Evolutionary conservation across 345 rosid species (phyloP), one percentile per base, ranked within the genome.

Genomic region (Ceriops decandra): DNA sequence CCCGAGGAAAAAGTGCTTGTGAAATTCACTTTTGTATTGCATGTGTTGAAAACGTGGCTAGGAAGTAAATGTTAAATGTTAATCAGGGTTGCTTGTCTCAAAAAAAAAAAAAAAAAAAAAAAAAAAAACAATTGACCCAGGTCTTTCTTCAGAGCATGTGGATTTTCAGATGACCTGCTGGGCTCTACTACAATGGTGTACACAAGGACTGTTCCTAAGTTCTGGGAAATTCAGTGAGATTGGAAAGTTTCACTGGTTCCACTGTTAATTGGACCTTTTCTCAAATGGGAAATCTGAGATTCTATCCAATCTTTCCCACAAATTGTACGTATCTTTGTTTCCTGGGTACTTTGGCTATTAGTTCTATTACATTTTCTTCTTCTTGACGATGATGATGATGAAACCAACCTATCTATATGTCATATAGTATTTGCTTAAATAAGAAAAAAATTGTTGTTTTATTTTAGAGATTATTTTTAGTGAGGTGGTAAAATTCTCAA

Each of bases 171-270:
- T 68, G 99, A 95, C 77, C 72, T 86, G 22, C 76, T 91, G 83
- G 85, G 91, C 66, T 88, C 97, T 47, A 88, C 90, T 7, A 88
- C 96, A 1, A 93, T 91, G 96, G 87, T 91, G 88, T 84, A 88
- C 75, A 66, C 91, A 9, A 87, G 80, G 79, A 77, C 68, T 20
- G 71, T 42, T 53, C 74, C 92, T 5, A 1, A 53, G 63, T 67
- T 52, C 6, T 42, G 51, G 46, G 49, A 74, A 66, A 57, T 80
- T 69, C 15, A 72, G 76, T 21, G 69, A 74, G 56, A 57, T 42
- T 71, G 58, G 54, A 85, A 77, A 64, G 74, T 82, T 52, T 72
- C 83, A 74, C 51, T 82, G 51, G 70, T 57, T 75, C 86, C 87
- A 9, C 81, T 38, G 16, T 38, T 38, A 38, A 13, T 38, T 38